These are phyloP conservation scores for Panicum miliaceum DNA, from an alignment of 176 grass and related monocot genomes.

Conservation along the genomic window DNA sequence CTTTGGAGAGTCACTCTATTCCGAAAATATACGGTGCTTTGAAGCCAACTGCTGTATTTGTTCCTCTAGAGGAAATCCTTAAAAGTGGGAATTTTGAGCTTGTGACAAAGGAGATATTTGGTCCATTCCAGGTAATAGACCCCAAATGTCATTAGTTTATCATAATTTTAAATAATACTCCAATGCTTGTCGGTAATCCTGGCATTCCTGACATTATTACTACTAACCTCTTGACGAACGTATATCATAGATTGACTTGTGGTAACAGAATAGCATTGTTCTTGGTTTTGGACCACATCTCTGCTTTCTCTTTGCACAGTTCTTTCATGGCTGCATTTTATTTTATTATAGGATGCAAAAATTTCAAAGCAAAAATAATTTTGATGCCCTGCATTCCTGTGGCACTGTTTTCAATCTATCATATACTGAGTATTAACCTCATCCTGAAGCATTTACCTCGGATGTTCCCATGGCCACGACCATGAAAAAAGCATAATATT, in stretches of 20 bases:
- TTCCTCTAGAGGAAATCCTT: conserved; percentile 83
- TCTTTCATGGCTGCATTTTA: background rate
- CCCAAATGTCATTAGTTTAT: background rate
- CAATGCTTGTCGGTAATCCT: background rate
- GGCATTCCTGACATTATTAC: background rate
- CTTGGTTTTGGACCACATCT: background rate
- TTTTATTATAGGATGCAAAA: background rate
- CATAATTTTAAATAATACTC: background rate
- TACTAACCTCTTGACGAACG: background rate
- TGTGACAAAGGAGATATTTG: conserved; percentile 91
- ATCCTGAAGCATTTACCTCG: background rate
- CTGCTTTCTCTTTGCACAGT: background rate
- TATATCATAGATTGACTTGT: background rate
- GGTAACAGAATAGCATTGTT: background rate
- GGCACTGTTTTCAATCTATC: background rate
- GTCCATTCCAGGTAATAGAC: conserved; percentile 84
- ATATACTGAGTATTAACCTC: background rate
- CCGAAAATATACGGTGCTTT: conserved; percentile 92
- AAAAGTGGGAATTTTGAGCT: conserved; percentile 79
- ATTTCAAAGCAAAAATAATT: background rate
- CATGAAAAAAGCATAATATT: background rate
- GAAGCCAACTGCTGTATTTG: conserved; percentile 90
- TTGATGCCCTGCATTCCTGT: background rate
- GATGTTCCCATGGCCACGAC: background rate
- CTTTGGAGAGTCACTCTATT: conserved; percentile 85